Percentiles rank a stretch among this genome's conserved stretches.
Evolutionary conservation across 106 monocot species (phyloP).

Genomic region (Posidonia australis): DNA sequence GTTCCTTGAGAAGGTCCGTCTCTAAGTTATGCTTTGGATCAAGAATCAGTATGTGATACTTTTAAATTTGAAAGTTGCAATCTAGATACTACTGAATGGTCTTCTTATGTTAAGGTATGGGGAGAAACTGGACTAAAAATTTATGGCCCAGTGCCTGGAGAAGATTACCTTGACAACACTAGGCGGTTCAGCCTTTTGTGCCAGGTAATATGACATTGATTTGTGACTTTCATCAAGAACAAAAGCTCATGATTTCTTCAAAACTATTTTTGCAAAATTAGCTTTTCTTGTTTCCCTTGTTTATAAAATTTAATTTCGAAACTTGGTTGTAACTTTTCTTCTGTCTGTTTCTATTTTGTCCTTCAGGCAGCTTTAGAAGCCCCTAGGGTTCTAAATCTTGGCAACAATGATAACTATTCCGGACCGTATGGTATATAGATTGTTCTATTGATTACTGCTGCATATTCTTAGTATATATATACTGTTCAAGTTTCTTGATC

Average conservation of each 20-base stretch:
- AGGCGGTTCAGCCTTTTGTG: slow-evolving; percentile 59
- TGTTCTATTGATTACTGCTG: neutral
- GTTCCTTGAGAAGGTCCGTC: slow-evolving; percentile 93
- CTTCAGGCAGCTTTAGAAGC: slow-evolving; percentile 95
- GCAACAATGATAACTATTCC: slow-evolving; percentile 32
- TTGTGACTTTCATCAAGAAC: no score
- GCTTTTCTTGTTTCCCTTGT: no score
- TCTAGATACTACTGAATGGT: no score
- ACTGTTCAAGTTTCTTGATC: neutral
- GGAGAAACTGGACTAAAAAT: slow-evolving; percentile 75
- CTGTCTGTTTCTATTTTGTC: no score
- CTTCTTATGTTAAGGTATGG: slow-evolving; percentile 87
- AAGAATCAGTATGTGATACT: no score
- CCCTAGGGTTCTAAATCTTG: slow-evolving; percentile 65
- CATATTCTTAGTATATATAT: neutral
- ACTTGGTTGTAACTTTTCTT: no score
- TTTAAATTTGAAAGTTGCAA: no score
- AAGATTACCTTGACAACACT: slow-evolving; percentile 76
- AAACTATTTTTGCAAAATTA: no score
- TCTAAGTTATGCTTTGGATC: neutral
- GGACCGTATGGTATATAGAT: slow-evolving; percentile 75
- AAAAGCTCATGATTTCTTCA: no score
- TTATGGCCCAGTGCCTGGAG: slow-evolving; percentile 79
- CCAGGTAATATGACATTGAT: no score
- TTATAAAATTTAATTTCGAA: no score